These are phyloP conservation scores for Podaxis sp. DNA, from an alignment of 768 basidiomycete genomes.

Conservation along the genomic window DNA sequence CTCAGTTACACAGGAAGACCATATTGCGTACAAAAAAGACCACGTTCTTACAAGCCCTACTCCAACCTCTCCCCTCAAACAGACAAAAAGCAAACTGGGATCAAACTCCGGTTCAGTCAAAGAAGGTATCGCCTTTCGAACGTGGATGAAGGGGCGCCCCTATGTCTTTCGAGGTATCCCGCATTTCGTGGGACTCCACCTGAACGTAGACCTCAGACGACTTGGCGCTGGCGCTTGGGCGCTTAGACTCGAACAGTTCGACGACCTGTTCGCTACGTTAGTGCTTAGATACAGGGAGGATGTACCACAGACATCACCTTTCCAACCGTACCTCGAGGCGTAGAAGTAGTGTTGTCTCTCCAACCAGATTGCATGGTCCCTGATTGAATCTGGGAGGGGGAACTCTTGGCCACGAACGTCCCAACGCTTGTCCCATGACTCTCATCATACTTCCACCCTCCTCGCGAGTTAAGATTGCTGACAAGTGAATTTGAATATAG, in stretches of 20 bases:
- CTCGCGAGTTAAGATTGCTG: constrained; percentile 35
- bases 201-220: not conserved
- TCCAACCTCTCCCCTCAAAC: too few relatives aligned
- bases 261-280: not conserved
- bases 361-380: not conserved
- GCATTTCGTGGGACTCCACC: not conserved
- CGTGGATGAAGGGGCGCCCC: too few relatives aligned
- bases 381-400: not conserved
- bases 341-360: not conserved
- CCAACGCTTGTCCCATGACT: not conserved
- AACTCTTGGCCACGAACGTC: not conserved
- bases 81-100: too few relatives aligned
- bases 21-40: too few relatives aligned
- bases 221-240: not conserved
- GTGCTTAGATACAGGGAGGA: not conserved
- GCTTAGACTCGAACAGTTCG: not conserved
- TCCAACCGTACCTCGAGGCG: not conserved
- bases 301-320: not conserved
- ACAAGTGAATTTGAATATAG: constrained; percentile 42
- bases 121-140: not conserved
- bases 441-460: constrained; percentile 26
- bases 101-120: too few relatives aligned
- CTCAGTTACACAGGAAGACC: too few relatives aligned
- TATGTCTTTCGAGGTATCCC: not conserved
- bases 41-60: too few relatives aligned